phyloP scores from a whole-genome alignment of 2,329 filamentous ascomycete species.

The Penicillium crustosum region DNA sequence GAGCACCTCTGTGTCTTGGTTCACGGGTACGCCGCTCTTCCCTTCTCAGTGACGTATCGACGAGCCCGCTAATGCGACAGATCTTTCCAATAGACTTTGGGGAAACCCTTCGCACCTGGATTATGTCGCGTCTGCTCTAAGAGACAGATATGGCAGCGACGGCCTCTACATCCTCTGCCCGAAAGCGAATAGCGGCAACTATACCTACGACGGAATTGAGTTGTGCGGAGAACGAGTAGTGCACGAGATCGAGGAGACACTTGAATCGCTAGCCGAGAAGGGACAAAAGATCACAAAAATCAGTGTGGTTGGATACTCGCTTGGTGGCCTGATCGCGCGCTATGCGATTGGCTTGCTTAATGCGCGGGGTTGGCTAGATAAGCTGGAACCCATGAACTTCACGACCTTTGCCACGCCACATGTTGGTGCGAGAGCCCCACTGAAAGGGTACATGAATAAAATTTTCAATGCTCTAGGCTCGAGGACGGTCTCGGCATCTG shows the following conservation, averaged over 20 bases:
- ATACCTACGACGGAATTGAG: slow-evolving; percentile 67
- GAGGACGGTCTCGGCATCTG: slow-evolving; percentile 76
- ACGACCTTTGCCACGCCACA: slow-evolving; percentile 87
- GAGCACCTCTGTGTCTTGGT: slow-evolving; percentile 63
- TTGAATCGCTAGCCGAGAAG: slow-evolving; percentile 54
- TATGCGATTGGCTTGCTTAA: slow-evolving; percentile 85
- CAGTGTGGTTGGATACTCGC: slow-evolving; percentile 84
- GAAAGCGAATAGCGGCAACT: slow-evolving; percentile 57
- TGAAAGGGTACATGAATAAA: slow-evolving; percentile 64
- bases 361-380: slow-evolving; percentile 75
- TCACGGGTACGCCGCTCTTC: slow-evolving; percentile 52
- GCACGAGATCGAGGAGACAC: slow-evolving; percentile 61
- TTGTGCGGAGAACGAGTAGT: slow-evolving; percentile 66
- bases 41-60: slow-evolving; percentile 12
- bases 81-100: slow-evolving; percentile 51
- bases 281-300: slow-evolving; percentile 77
- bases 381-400: slow-evolving; percentile 85
- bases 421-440: slow-evolving; percentile 70
- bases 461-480: slow-evolving; percentile 84
- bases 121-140: slow-evolving; percentile 54
- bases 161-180: slow-evolving; percentile 57
- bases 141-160: slow-evolving; percentile 51
- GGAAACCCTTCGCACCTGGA: slow-evolving; percentile 60
- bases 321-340: slow-evolving; percentile 81
- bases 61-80: slow-evolving; percentile 10